Conservation (phyloP, 768 basidiomycete genomes). For the Phanerochaete carnosa region DNA sequence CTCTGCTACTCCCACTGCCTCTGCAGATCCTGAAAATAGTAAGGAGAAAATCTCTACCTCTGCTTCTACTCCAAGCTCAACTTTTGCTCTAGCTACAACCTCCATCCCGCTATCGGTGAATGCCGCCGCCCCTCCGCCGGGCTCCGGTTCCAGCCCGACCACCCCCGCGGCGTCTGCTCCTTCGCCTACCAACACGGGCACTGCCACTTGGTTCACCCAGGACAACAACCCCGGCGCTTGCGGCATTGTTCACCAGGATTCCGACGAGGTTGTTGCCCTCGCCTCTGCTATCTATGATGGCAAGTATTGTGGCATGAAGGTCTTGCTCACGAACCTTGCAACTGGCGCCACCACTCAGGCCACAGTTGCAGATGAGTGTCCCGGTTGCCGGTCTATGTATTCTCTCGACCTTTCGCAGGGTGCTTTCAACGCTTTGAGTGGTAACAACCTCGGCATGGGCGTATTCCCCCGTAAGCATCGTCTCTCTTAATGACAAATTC, state of each 20-base stretch:
- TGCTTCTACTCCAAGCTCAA: constrained; percentile 8
- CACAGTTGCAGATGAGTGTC: constrained; percentile 64
- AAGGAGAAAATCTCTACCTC: constrained; percentile 21
- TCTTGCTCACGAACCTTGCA: constrained; percentile 60
- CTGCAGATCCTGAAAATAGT: constrained; percentile 32
- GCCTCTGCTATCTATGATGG: constrained; percentile 52
- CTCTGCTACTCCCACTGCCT: constrained; percentile 11
- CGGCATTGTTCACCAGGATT: constrained; percentile 58
- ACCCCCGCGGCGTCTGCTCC: neutral
- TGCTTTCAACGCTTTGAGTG: constrained; percentile 46
- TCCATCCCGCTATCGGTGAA: constrained; percentile 3
- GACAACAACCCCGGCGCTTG: constrained; percentile 77
- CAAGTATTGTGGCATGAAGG: constrained; percentile 59
- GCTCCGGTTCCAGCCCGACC: constrained; percentile 5
- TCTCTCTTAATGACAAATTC: neutral
- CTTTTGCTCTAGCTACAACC: constrained; percentile 9
- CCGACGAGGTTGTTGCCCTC: constrained; percentile 58
- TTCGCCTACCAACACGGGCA: constrained; percentile 29
- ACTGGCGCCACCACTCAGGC: constrained; percentile 60
- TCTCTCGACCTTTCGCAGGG: constrained; percentile 73
- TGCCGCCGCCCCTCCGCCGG: constrained; percentile 16
- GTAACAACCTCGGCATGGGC: constrained; percentile 50
- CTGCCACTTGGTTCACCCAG: constrained; percentile 43
- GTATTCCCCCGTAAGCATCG: constrained; percentile 50
- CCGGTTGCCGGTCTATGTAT: constrained; percentile 62